phyloP scores from a whole-genome alignment of 2,329 filamentous ascomycete species.

The Fusarium nisikadoi region DNA sequence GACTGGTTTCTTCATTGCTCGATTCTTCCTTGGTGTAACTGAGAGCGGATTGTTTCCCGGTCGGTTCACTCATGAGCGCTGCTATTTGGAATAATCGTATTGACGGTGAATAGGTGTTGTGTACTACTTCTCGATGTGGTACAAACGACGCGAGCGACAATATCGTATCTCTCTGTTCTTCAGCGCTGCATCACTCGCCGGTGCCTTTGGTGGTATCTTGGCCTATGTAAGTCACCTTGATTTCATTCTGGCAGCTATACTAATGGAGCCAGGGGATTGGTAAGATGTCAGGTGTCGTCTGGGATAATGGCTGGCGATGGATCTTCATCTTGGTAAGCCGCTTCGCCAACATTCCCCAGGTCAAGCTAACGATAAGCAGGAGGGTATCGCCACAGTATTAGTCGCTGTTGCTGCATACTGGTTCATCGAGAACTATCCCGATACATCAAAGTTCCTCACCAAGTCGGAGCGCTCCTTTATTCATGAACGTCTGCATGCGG shows the following conservation, averaged over 20 bases:
- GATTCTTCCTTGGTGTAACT: constrained; percentile 66
- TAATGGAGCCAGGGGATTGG: constrained; percentile 58
- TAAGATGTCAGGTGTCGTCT: constrained; percentile 63
- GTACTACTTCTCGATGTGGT: constrained; percentile 65
- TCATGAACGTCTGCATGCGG: constrained; percentile 70
- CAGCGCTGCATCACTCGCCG: constrained; percentile 63
- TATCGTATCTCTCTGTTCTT: constrained; percentile 68
- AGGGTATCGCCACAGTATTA: constrained; percentile 66
- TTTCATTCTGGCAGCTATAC: accelerated
- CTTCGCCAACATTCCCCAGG: accelerated
- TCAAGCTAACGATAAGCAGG: constrained; percentile 45
- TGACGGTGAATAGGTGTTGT: constrained; percentile 47
- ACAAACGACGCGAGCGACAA: constrained; percentile 63
- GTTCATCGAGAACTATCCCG: constrained; percentile 75
- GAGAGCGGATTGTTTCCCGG: constrained; percentile 65
- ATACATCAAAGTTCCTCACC: constrained; percentile 67
- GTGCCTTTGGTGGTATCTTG: constrained; percentile 66
- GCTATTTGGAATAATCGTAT: accelerated
- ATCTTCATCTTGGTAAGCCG: constrained; percentile 66
- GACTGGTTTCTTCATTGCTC: constrained; percentile 61
- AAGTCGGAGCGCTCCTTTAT: constrained; percentile 67
- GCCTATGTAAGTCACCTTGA: constrained; percentile 56
- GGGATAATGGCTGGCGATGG: constrained; percentile 65
- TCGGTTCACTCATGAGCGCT: accelerated
- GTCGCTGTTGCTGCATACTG: constrained; percentile 62